Base-by-base conservation (phyloP, 352 stramenopile species). In the Phytophthora melonis region DNA sequence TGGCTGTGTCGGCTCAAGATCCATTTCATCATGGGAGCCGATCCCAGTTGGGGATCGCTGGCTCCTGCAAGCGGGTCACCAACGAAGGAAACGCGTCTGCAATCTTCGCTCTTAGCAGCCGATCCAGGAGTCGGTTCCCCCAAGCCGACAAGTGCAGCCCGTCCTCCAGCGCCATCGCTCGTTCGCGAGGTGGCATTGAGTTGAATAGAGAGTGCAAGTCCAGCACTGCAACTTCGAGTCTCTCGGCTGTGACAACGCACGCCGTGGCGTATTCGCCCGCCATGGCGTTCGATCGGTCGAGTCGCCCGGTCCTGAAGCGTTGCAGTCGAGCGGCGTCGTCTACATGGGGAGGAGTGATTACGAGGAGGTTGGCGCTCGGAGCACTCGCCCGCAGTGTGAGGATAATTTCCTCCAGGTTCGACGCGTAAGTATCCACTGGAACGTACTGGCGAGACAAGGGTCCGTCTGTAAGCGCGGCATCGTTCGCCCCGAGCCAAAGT, bases 401-500 rank as follows among this genome's bases (percentile, higher is more conserved):
- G 27, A 88, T 39, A 49, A 80, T 80, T n/a, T 21, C 36, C 19
- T 50, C 66, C 19, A 87, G 61, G 63, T 93, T 92, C 11, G 53
- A 30, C 1, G 32, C n/a, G 64, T 83, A 93, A 23, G 75, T 73
- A 21, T 81, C 74, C 3, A 91, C 16, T 11, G 81, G 75, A 18
- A 93, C 81, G 55, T 88, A 73, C 45, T 85, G 79, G 13, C 58
- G 59, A 25, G 66, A 58, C 30, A 70, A 66, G 10, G 58, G 39
- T 25, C 84, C 83, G n/a, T 79, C 56, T 4, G 55, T 11, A 11
- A 85, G 66, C 5, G 78, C 80, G 2, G 86, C 82, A 58, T 93
- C 86, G 70, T 93, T 93, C 23, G 86, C 78, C 18, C 86, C 86
- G 5, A 91, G 70, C 77, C 80, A 91, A 10, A 92, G 41, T 23